These are phyloP conservation scores for Tuber borchii DNA, from an alignment of 495 filamentous ascomycete species.

Conservation along the genomic window DNA sequence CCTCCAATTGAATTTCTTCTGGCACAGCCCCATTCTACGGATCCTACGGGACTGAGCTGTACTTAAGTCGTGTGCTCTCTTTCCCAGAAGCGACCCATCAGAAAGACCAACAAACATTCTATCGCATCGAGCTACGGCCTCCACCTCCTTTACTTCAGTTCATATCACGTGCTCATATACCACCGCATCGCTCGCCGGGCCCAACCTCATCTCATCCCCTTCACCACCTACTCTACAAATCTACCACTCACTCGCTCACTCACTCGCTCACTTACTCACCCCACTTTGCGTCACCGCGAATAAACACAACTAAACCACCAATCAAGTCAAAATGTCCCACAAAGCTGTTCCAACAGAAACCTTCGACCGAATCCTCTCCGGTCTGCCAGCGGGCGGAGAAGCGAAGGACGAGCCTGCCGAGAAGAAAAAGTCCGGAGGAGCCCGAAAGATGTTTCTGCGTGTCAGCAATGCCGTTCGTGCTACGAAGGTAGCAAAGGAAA, in stretches of 20 bases:
- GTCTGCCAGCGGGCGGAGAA: not conserved
- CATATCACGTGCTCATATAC: not conserved
- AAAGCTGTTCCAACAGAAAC: not conserved
- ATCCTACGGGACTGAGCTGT: not conserved
- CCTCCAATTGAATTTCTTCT: not conserved
- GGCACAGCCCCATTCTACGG: conserved; percentile 1
- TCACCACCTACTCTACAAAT: not conserved
- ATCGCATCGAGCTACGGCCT: not conserved
- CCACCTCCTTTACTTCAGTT: not conserved
- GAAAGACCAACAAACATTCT: not conserved
- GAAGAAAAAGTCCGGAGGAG: not conserved
- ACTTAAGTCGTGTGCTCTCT: conserved; percentile 6
- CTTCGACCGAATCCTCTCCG: conserved; percentile 1
- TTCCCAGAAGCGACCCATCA: not conserved
- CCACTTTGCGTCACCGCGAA: not conserved
- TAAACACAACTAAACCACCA: not conserved
- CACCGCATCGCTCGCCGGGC: not conserved
- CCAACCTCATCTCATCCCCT: not conserved
- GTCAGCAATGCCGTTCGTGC: conserved; percentile 2
- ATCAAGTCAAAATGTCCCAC: not conserved
- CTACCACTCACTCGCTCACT: not conserved
- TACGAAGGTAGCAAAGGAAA: not conserved
- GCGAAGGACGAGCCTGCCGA: not conserved
- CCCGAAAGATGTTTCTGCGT: not conserved
- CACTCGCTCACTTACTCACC: not conserved